Conservation (phyloP, 208 protist species). For the Crithidia sp. region DNA sequence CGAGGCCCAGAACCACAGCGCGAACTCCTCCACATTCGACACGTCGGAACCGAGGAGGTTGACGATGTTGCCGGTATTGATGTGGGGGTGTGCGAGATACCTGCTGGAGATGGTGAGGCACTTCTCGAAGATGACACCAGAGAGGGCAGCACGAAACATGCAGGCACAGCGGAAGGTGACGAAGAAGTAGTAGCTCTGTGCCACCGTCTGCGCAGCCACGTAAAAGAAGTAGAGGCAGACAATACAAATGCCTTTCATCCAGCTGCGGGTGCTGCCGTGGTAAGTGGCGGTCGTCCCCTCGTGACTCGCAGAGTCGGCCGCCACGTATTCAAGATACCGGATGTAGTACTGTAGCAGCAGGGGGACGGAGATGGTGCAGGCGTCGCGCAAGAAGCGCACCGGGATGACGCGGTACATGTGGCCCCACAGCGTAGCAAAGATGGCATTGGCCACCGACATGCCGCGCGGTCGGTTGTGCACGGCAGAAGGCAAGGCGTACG, state of each 20-base stretch:
- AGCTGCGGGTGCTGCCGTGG: too few species aligned
- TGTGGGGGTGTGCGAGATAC: slow-evolving; percentile 48
- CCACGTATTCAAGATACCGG: background rate
- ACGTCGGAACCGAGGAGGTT: slow-evolving; percentile 78
- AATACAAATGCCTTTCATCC: too few species aligned
- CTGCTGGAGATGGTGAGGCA: slow-evolving; percentile 60
- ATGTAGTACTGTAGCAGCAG: slow-evolving; percentile 8
- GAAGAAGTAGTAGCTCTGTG: too few species aligned
- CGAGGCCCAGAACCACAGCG: slow-evolving; percentile 58
- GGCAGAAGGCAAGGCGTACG: background rate
- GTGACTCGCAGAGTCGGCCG: background rate
- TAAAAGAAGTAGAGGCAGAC: too few species aligned
- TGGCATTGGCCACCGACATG: background rate
- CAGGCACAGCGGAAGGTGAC: slow-evolving; percentile 10
- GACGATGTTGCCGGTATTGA: slow-evolving; percentile 1
- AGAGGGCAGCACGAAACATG: slow-evolving; percentile 67
- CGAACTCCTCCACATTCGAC: slow-evolving; percentile 46
- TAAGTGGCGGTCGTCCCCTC: too few species aligned
- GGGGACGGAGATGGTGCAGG: slow-evolving; percentile 1
- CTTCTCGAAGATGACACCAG: slow-evolving; percentile 80
- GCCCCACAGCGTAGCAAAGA: background rate
- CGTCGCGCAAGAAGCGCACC: background rate
- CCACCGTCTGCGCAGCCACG: slow-evolving; percentile 24
- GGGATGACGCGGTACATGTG: slow-evolving; percentile 4
- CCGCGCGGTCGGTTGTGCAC: background rate